Evolutionary conservation across 192 early-diverging fungal species (phyloP), one percentile per base, ranked within the genome.

Genomic region (Backusella tarrabulga): DNA sequence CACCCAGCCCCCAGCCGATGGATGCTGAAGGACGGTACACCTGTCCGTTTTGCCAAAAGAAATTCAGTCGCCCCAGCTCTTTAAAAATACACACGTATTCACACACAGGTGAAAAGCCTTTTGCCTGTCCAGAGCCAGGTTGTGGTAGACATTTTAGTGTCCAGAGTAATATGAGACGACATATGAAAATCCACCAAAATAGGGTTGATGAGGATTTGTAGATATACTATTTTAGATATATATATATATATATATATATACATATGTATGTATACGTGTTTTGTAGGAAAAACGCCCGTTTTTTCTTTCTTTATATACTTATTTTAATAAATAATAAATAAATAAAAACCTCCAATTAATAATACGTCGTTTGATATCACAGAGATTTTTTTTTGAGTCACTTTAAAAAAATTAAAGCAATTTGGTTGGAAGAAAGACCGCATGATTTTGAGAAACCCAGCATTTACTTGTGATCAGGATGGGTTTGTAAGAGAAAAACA

Each of bases 41-140:
- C 14, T 93, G 92, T 68, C 77, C 83, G 14, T 83, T 80, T 36
- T 95, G 93, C 68, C 67, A 79, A 21, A 95, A 93, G 67, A 73
- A 74, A 19, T 95, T 95, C 54, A 86, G 90, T 1, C 85, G 93
- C 35, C 93, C 93, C 0, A 90, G 89, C 4, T 90, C 92, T 0
- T 76, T 93, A 1, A 79, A 86, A 0, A 92, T 91, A 32, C 93
- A 94, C 75, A 90, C 89, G 19, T 88, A 89, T 76, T 91, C 92
- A 0, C 93, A 95, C 60, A 94, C 93, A 3, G 93, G 93, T 6
- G 92, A 95, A 74, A 91, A 91, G 46, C 93, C 93, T 2, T 89
- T 91, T 81, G 83, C 86, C 17, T 95, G 93, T 67, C 73, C 76
- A 0, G 87, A 87, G 67, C 87, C 85, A 36, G 88, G 91, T 1